These are phyloP conservation scores for Parathielavia appendiculata DNA, from an alignment of 495 filamentous ascomycete species.

Conservation along the genomic window DNA sequence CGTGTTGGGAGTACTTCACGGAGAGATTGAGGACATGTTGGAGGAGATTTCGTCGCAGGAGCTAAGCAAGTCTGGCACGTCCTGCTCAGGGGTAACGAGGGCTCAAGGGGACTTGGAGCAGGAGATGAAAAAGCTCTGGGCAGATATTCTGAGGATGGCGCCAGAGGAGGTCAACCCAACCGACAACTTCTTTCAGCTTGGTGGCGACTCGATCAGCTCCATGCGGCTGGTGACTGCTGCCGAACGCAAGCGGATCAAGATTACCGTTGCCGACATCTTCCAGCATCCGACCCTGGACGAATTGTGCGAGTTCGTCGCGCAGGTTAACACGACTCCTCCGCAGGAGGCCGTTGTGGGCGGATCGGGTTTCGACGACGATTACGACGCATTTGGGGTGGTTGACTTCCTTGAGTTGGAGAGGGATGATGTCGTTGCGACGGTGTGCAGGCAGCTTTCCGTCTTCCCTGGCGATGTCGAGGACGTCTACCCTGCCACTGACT, in stretches of 20 bases:
- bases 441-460: constrained; percentile 10
- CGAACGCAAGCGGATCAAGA: constrained; percentile 26
- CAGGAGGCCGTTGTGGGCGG: background rate
- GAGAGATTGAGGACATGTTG: constrained; percentile 9
- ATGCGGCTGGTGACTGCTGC: constrained; percentile 53
- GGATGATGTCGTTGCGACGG: constrained; percentile 8
- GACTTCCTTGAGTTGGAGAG: background rate
- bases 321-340: background rate
- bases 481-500: constrained; percentile 17
- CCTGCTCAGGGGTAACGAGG: constrained; percentile 1
- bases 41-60: constrained; percentile 13
- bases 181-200: constrained; percentile 52
- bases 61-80: constrained; percentile 11
- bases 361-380: constrained; percentile 2
- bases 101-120: constrained; percentile 2
- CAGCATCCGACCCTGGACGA: constrained; percentile 29
- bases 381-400: constrained; percentile 9
- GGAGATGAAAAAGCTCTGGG: constrained; percentile 16
- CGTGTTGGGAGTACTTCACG: constrained; percentile 2
- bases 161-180: constrained; percentile 36
- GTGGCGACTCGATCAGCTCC: constrained; percentile 59
- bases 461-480: constrained; percentile 14
- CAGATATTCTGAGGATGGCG: constrained; percentile 14
- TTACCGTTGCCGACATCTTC: constrained; percentile 40
- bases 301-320: constrained; percentile 22